These are phyloP conservation scores for Tetrastigma voinierianum DNA, from an alignment of 164 flowering plant genomes.

Conservation along the genomic window DNA sequence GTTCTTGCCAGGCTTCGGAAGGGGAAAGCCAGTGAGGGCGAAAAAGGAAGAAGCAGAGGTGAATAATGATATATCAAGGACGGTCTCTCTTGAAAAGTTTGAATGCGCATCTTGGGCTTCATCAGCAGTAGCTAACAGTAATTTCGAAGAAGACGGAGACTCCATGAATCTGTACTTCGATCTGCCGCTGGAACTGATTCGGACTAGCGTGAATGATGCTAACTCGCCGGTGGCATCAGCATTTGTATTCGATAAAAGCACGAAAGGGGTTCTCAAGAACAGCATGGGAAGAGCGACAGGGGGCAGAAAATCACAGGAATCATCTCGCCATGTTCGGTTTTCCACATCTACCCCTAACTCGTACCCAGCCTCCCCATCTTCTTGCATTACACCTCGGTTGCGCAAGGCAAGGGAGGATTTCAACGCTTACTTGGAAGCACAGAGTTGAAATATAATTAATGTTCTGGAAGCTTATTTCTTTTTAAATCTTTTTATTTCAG, in stretches of 20 bases:
- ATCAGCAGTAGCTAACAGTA: constrained; percentile 25
- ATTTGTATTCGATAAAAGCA: constrained; percentile 48
- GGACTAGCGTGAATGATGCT: constrained; percentile 33
- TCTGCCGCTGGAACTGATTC: constrained; percentile 62
- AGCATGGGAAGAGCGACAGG: constrained; percentile 2
- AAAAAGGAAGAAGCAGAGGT: constrained; percentile 22
- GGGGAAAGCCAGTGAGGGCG: constrained; percentile 46
- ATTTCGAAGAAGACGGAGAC: constrained; percentile 16
- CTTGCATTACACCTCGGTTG: constrained; percentile 66
- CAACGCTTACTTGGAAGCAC: constrained; percentile 73
- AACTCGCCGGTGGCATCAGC: constrained; percentile 51
- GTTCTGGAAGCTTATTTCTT: too few relatives aligned
- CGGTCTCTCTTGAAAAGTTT: constrained; percentile 60
- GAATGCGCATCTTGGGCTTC: constrained; percentile 78
- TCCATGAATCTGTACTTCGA: constrained; percentile 36
- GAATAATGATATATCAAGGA: constrained; percentile 36
- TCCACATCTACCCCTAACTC: constrained; percentile 41
- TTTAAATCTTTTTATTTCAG: too few relatives aligned
- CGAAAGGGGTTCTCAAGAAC: constrained; percentile 51
- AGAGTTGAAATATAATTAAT: constrained; percentile 15
- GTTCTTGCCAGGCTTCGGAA: constrained; percentile 58
- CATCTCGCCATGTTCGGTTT: constrained; percentile 66
- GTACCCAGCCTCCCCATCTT: constrained; percentile 28
- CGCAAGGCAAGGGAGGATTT: constrained; percentile 79
- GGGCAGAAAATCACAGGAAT: constrained; percentile 31